phyloP scores from a whole-genome alignment of 805 yeast species.

The Grigorovia humatica region DNA sequence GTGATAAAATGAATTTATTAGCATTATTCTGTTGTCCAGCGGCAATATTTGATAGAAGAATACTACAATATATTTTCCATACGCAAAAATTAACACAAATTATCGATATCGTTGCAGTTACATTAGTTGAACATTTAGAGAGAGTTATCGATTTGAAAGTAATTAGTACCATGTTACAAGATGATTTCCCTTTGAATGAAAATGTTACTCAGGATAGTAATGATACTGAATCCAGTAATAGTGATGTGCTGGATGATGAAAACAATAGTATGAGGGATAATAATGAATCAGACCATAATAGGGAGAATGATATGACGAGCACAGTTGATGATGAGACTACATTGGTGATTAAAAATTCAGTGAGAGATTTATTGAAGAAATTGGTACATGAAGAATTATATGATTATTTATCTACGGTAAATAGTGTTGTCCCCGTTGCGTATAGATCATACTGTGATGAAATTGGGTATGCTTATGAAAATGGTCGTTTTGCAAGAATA shows the following conservation, averaged over 20 bases:
- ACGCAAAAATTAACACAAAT: conserved; percentile 13
- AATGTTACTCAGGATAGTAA: no score
- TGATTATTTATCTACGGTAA: conserved; percentile 12
- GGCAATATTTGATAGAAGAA: conserved; percentile 11
- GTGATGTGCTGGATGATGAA: no score
- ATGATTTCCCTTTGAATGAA: not conserved
- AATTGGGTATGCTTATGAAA: conserved; percentile 7
- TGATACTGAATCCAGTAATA: no score
- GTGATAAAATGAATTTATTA: conserved; percentile 9
- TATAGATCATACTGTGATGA: conserved; percentile 11
- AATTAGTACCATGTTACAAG: not conserved
- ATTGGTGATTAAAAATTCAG: not conserved
- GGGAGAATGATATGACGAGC: not conserved
- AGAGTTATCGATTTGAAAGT: conserved; percentile 7
- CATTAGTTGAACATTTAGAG: conserved; percentile 4
- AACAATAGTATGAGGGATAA: not conserved
- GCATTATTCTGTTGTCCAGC: conserved; percentile 14
- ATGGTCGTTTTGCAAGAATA: conserved; percentile 6
- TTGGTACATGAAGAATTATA: conserved; percentile 11
- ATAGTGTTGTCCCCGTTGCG: conserved; percentile 11
- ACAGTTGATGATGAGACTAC: not conserved
- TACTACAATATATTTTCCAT: conserved; percentile 10
- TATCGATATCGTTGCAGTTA: conserved; percentile 8
- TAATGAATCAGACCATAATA: not conserved
- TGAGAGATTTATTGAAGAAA: conserved; percentile 2